These are phyloP conservation scores for Epicoccum sorghinum DNA, from an alignment of 2,329 filamentous ascomycete species.

Conservation along the genomic window DNA sequence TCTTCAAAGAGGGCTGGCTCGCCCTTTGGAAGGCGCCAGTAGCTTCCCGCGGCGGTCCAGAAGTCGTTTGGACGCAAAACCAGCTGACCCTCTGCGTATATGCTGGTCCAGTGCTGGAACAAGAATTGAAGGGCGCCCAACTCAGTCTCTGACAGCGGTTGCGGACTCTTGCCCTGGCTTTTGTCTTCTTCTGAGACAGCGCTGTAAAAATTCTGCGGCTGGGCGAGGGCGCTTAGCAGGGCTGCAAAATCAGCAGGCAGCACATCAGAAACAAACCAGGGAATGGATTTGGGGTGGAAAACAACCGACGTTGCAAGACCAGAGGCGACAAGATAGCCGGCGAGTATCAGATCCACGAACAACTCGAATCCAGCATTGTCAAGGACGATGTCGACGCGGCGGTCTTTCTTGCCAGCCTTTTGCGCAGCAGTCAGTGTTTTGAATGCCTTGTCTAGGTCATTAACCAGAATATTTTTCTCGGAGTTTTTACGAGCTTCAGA, in stretches of 20 bases:
- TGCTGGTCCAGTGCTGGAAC: slow-evolving; percentile 78
- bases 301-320: slow-evolving; percentile 86
- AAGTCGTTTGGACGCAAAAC: slow-evolving; percentile 83
- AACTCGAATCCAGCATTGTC: slow-evolving; percentile 98
- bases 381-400: slow-evolving; percentile 89
- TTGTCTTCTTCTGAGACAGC: slow-evolving; percentile 71
- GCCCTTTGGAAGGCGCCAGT: slow-evolving; percentile 79
- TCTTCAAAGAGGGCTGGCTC: slow-evolving; percentile 75
- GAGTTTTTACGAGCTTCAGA: slow-evolving; percentile 82
- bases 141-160: slow-evolving; percentile 71
- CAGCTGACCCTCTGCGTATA: slow-evolving; percentile 84
- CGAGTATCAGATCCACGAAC: slow-evolving; percentile 91
- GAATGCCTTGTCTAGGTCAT: slow-evolving; percentile 80
- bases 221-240: slow-evolving; percentile 79
- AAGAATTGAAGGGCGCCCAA: slow-evolving; percentile 72
- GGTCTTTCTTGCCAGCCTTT: slow-evolving; percentile 65
- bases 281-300: slow-evolving; percentile 91
- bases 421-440: slow-evolving; percentile 69
- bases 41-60: slow-evolving; percentile 89
- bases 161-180: slow-evolving; percentile 60
- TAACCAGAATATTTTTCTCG: slow-evolving; percentile 90
- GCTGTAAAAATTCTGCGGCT: slow-evolving; percentile 80
- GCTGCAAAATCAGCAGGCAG: slow-evolving; percentile 82
- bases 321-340: slow-evolving; percentile 84
- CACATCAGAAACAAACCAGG: slow-evolving; percentile 98